Percentiles rank a stretch among this genome's conserved stretches.
Evolutionary conservation across 2,329 filamentous ascomycete genomes (phyloP).

Genomic region (Parascedosporium putredinis): DNA sequence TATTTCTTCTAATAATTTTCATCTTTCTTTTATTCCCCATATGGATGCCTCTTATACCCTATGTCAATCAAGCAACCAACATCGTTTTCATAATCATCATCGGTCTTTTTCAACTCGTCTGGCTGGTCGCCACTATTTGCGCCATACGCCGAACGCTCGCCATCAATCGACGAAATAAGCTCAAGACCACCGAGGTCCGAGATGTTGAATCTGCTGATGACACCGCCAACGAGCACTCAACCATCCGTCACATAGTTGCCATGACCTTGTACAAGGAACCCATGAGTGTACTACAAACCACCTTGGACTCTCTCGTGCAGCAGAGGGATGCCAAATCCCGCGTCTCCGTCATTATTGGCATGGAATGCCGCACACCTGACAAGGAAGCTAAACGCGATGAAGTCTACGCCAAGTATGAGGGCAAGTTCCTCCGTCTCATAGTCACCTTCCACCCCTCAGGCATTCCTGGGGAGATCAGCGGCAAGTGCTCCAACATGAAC

Average conservation of each 20-base stretch:
- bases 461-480: constrained; percentile 4
- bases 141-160: constrained; percentile 7
- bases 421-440: constrained; percentile 8
- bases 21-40: constrained; percentile 7
- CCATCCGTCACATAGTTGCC: constrained; percentile 7
- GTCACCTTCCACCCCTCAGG: constrained; percentile 8
- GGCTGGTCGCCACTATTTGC: constrained; percentile 7
- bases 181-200: constrained; percentile 1
- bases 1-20: constrained; percentile 7
- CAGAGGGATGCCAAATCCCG: constrained; percentile 6
- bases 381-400: constrained; percentile 8
- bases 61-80: constrained; percentile 8
- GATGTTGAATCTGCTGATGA: constrained; percentile 3
- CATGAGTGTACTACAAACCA: constrained; percentile 7
- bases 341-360: constrained; percentile 7
- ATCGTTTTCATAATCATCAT: constrained; percentile 6
- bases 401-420: constrained; percentile 5
- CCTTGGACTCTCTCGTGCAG: constrained; percentile 7
- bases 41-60: constrained; percentile 7
- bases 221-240: constrained; percentile 5
- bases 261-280: constrained; percentile 9
- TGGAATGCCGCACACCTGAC: constrained; percentile 6
- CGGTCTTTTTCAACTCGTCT: constrained; percentile 7
- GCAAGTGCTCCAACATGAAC: constrained; percentile 9
- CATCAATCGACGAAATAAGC: constrained; percentile 8